Conservation (phyloP, 106 monocot genomes). For the Allium fistulosum region DNA sequence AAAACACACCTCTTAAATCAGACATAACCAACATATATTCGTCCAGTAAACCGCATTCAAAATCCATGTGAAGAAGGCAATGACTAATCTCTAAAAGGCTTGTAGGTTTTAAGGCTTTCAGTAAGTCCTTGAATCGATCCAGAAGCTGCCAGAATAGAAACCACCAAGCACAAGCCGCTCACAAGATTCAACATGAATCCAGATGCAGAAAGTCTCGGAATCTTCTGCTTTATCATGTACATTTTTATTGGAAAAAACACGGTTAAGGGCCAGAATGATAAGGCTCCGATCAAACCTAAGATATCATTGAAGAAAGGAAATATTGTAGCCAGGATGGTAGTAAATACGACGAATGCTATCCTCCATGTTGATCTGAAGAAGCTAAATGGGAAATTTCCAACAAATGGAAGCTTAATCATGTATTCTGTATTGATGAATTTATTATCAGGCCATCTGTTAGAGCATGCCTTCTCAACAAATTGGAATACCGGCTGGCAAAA, state of each 20-base stretch:
- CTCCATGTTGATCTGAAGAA: conserved; percentile 21
- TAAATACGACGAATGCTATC: conserved; percentile 10
- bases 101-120: conserved; percentile 13
- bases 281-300: conserved; percentile 25
- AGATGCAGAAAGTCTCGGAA: conserved; percentile 9
- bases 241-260: conserved; percentile 16
- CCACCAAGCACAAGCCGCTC: conserved; percentile 19
- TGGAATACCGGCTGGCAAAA: conserved; percentile 15
- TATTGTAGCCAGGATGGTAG: conserved; percentile 26
- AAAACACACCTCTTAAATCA: too few species aligned
- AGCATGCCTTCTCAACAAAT: conserved; percentile 6
- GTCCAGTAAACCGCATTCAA: too few species aligned
- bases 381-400: background rate
- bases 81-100: conserved; percentile 16
- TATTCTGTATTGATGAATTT: conserved; percentile 1
- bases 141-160: conserved; percentile 12
- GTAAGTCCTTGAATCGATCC: conserved; percentile 28
- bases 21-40: too few species aligned
- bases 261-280: conserved; percentile 34
- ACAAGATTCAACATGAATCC: conserved; percentile 24
- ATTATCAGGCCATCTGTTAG: background rate
- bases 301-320: conserved; percentile 45
- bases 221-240: conserved; percentile 21
- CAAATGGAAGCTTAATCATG: conserved; percentile 2
- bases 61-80: too few species aligned